phyloP scores from a whole-genome alignment of 371 early-diverging fungal species.

The Chytridiales sp. region DNA sequence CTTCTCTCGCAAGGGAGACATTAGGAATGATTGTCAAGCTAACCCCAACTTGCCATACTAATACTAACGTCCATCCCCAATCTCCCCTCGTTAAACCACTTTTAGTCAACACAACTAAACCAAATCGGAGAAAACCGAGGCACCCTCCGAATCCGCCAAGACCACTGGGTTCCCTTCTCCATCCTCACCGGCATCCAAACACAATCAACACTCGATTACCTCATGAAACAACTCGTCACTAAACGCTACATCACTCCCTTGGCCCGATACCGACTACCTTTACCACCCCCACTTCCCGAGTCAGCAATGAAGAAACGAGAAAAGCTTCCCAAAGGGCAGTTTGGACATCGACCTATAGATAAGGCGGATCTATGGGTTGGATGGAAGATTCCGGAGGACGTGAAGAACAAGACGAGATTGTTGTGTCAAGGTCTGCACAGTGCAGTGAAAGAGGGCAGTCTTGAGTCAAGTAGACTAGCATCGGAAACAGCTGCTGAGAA shows the following conservation, averaged over 20 bases:
- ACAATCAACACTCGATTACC: constrained; percentile 1
- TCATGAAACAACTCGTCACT: constrained; percentile 7
- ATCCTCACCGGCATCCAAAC: constrained; percentile 37
- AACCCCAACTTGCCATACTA: too few species aligned
- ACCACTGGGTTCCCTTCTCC: constrained; percentile 52
- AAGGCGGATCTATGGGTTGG: constrained; percentile 14
- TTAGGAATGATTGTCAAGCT: too few species aligned
- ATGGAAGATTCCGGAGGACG: constrained; percentile 35
- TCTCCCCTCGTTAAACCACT: neutral
- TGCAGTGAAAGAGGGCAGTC: neutral
- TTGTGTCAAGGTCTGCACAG: constrained; percentile 30
- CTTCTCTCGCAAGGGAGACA: too few species aligned
- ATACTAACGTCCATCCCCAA: constrained; percentile 10
- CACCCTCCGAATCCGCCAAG: constrained; percentile 32
- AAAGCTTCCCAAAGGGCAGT: neutral
- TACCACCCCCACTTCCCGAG: neutral
- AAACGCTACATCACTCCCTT: neutral
- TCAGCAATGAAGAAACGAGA: neutral
- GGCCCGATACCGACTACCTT: neutral
- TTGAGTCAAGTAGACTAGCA: neutral
- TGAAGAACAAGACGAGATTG: constrained; percentile 22
- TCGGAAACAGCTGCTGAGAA: neutral
- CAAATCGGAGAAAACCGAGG: constrained; percentile 45
- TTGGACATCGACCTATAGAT: constrained; percentile 7
- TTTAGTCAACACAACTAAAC: constrained; percentile 26